A percentile compares a stretch with the other conserved stretches of the same genome.
Conservation (phyloP, 2,329 filamentous ascomycete genomes). For the Diaporthe ampelina region DNA sequence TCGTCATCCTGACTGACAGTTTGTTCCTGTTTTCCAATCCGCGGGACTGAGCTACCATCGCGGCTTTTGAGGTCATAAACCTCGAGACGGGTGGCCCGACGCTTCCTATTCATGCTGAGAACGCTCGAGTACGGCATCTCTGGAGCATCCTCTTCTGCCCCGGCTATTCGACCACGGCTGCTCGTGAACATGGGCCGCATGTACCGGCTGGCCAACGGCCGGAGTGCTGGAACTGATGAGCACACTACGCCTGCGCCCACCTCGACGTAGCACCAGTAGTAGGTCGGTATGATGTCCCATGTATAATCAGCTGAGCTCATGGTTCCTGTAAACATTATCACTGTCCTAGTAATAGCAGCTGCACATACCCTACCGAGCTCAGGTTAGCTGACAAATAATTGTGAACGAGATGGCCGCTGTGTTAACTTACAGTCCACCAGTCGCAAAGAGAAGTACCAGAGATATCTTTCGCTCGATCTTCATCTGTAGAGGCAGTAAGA, state of each 20-base stretch:
- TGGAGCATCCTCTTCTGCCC: background rate
- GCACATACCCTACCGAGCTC: background rate
- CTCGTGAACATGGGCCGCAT: background rate
- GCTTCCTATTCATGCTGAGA: background rate
- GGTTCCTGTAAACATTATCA: background rate
- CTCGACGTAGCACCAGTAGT: constrained; percentile 27
- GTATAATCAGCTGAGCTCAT: constrained; percentile 8
- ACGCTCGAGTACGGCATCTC: background rate
- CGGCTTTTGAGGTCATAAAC: background rate
- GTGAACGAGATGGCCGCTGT: background rate
- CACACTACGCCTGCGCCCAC: constrained; percentile 7
- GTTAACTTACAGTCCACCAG: background rate
- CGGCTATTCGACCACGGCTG: background rate
- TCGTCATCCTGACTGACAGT: background rate
- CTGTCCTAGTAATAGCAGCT: background rate
- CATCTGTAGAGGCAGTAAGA: constrained; percentile 8
- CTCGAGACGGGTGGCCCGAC: background rate
- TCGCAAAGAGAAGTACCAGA: constrained; percentile 1
- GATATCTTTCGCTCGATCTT: constrained; percentile 7
- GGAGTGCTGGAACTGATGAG: constrained; percentile 12
- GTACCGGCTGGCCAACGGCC: constrained; percentile 9
- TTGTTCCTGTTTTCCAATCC: background rate
- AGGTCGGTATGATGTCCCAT: constrained; percentile 13
- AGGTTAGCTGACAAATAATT: background rate
- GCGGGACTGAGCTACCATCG: background rate